Evolutionary conservation across 2,329 filamentous ascomycete genomes (phyloP).

Genomic region (Dothistroma septosporum): DNA sequence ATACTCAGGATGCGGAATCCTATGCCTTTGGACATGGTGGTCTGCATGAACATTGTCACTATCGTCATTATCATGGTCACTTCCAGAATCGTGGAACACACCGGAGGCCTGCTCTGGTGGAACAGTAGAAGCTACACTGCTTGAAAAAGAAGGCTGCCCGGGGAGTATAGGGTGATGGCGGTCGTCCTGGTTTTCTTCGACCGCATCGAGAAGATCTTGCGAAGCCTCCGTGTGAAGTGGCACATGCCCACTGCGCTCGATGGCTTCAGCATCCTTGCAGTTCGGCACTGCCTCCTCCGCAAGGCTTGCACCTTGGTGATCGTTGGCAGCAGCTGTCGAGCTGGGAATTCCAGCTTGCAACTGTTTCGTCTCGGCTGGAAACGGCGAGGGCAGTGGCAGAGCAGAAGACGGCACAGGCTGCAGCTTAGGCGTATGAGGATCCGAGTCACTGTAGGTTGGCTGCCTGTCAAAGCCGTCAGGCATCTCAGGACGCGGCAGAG

Average conservation of each 20-base stretch:
- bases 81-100: constrained; percentile 2
- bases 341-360: neutral
- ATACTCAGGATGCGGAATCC: constrained; percentile 8
- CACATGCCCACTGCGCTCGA: neutral
- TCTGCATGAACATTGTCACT: neutral
- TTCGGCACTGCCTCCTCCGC: neutral
- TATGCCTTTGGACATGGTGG: neutral
- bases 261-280: neutral
- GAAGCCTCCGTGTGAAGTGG: neutral
- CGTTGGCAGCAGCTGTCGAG: neutral
- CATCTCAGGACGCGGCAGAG: constrained; percentile 27
- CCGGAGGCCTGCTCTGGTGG: neutral
- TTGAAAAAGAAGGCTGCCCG: neutral
- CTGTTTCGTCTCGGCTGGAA: constrained; percentile 23
- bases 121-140: constrained; percentile 1
- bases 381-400: constrained; percentile 35
- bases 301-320: neutral
- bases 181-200: neutral
- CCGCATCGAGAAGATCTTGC: neutral
- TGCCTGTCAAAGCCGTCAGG: constrained; percentile 1
- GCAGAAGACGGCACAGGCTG: constrained; percentile 28
- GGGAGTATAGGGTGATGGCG: neutral
- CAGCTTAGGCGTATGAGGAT: constrained; percentile 31
- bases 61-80: constrained; percentile 8
- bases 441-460: constrained; percentile 2